phyloP scores from a whole-genome alignment of 306 rosid genomes.

The Malus domestica region DNA sequence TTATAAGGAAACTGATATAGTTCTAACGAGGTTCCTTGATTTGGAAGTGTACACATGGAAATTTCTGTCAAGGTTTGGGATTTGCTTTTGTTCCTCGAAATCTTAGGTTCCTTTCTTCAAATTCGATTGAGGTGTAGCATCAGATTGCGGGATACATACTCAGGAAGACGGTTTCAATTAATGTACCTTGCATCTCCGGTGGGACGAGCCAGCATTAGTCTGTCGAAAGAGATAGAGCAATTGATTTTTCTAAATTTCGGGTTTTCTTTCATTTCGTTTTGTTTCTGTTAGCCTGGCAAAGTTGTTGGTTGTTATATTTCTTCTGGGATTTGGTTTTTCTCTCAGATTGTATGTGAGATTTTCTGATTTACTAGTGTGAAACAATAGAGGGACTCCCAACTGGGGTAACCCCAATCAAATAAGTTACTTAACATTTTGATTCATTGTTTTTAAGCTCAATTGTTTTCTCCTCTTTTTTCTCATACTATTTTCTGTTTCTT shows the following conservation, averaged over 20 bases:
- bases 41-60: slow-evolving; percentile 54
- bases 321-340: slow-evolving; percentile 41
- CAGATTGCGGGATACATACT: slow-evolving; percentile 24
- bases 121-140: slow-evolving; percentile 66
- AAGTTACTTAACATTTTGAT: slow-evolving; percentile 37
- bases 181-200: slow-evolving; percentile 47
- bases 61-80: slow-evolving; percentile 60
- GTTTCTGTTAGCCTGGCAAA: slow-evolving; percentile 50
- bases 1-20: slow-evolving; percentile 54
- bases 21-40: slow-evolving; percentile 66
- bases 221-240: slow-evolving; percentile 40
- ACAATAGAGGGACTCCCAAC: slow-evolving; percentile 30
- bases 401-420: slow-evolving; percentile 47
- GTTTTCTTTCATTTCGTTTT: slow-evolving; percentile 15
- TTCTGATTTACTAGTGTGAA: slow-evolving; percentile 48
- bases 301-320: slow-evolving; percentile 42
- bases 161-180: slow-evolving; percentile 53
- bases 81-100: slow-evolving; percentile 31
- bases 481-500: not conserved
- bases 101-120: slow-evolving; percentile 54
- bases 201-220: slow-evolving; percentile 40
- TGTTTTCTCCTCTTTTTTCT: not conserved
- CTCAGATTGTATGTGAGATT: slow-evolving; percentile 52
- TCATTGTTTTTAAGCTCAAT: slow-evolving; percentile 16
- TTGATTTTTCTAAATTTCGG: slow-evolving; percentile 21